Evolutionary conservation across 768 basidiomycete species (phyloP), one percentile per base, ranked within the genome.

Genomic region (Tremella yokohamensis): DNA sequence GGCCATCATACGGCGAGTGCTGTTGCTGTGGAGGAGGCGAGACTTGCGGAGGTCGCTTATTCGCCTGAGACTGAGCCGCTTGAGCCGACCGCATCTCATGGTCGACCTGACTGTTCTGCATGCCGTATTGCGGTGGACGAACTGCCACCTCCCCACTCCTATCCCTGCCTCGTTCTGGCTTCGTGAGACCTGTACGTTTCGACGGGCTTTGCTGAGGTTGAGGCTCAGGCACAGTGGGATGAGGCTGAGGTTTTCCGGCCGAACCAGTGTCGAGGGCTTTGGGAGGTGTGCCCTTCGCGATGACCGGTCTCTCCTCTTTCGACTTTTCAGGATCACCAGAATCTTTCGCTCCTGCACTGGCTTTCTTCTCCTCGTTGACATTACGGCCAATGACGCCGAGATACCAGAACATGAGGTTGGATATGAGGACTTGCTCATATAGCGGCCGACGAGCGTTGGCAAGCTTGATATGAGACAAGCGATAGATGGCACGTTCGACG

Each of bases 391-490:
- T 98, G 65, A 97, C 86, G 12, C 93, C 90, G 38, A 99, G 82
- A 75, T 98, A 99, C 96, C 96, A 99, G 81, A 99, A 98, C 78
- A 79, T 79, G 56, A 79, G 68, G 58, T 79, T 79, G 22, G 79
- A 80, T 47, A 80, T 80, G 15, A 80, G 60, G 8, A 81, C 96
- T 77, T 99, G 96, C 79, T 99, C 96, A 70, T 96, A 98, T 16
- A 99, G 81, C 24, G 96, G 93, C 45, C 96, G 83, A 58, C 96
- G 83, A 8, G 96, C 93, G 78, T 98, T 99, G 19, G 96, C 96
- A 45, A 99, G 82, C 77, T 99, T 99, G 81, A 99, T 99, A 73
- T 99, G 96, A 74, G 90, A 93, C 50, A 99, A 80, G 59, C 96
- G 83, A 78, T 99, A 99, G 48, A 99, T 93, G 2, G 96, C 96